Evolutionary conservation across 352 stramenopile species (phyloP), one percentile per base, ranked within the genome.

Genomic region (Phytophthora cactorum): DNA sequence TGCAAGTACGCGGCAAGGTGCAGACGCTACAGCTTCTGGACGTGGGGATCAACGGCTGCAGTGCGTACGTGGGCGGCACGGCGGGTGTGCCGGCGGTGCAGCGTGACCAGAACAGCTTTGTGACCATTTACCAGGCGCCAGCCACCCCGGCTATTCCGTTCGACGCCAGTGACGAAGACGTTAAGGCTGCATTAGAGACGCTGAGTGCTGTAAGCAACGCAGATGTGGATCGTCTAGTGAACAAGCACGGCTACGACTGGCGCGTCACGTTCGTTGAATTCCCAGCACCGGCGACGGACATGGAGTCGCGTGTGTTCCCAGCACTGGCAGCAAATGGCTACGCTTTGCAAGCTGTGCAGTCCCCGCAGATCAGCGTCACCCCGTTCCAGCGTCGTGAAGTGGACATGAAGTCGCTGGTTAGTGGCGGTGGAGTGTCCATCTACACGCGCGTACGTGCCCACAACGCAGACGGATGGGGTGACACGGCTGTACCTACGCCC

Each of bases 111-210:
- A 27, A 62, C 47, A 76, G 68, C 38, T 73, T 70, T 25, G 68
- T 76, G 10, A 96, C 92, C 4, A 78, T 98, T 51, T 99, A 98
- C 64, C 84, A 90, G 43, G 85, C 96, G 1, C 88, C 97, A 34
- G 98, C 90, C 11, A 98, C 97, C 0, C 66, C 70, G 36, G 69
- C 86, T 17, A 97, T 99, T 38, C 89, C 91, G 0, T 98, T 96
- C 60, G 85, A 98, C 57, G 95, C 96, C 5, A 88, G 74, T 14
- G 86, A 95, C 31, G 71, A 82, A 32, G 96, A 98, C 55, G 81
- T 99, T 34, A 98, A 99, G 76, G 84, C 90, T 36, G 96, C 92
- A 7, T 77, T 99, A 2, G 93, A 99, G 69, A 75, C 81, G 12
- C 78, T 99, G 15, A 87, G 79, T 12, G 86, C 88, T 17, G 82